Evolutionary conservation across 1,284 basidiomycete species (phyloP).

Genomic region (Trametes polyzona): DNA sequence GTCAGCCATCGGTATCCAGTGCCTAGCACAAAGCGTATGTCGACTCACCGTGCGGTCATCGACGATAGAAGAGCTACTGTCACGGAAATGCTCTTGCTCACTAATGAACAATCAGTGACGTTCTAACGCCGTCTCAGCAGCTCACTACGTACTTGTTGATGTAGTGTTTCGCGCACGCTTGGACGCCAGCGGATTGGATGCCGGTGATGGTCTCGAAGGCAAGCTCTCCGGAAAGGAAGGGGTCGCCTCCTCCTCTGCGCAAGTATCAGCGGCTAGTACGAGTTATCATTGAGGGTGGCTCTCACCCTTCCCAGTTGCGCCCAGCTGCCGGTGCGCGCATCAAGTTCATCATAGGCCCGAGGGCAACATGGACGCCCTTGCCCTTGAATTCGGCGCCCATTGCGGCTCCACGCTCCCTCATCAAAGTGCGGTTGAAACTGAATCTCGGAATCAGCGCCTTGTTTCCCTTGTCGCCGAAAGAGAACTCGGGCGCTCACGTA

Average conservation of each 20-base stretch:
- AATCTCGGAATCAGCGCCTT: not conserved
- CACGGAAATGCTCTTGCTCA: constrained; percentile 63
- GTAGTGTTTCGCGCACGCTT: constrained; percentile 65
- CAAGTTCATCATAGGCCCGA: constrained; percentile 64
- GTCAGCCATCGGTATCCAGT: not conserved
- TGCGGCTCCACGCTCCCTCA: constrained; percentile 63
- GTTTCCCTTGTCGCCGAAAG: not conserved
- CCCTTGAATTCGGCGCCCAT: constrained; percentile 72
- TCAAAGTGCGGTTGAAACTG: constrained; percentile 69
- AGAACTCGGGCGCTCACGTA: constrained; percentile 57
- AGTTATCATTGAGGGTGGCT: not conserved
- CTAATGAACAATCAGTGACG: constrained; percentile 18
- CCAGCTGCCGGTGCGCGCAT: constrained; percentile 68
- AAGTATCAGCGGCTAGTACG: not conserved
- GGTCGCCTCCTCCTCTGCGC: constrained; percentile 61
- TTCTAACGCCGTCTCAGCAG: not conserved
- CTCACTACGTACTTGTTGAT: constrained; percentile 48
- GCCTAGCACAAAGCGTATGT: not conserved
- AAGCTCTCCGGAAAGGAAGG: constrained; percentile 65
- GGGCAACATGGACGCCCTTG: constrained; percentile 67
- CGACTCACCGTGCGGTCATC: constrained; percentile 57
- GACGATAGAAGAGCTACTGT: constrained; percentile 58
- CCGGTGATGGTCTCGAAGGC: constrained; percentile 62
- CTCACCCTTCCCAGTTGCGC: constrained; percentile 72
- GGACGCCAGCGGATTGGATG: constrained; percentile 65